phyloP scores from a whole-genome alignment of 1,284 basidiomycete genomes.

The Apiotrichum gracile region DNA sequence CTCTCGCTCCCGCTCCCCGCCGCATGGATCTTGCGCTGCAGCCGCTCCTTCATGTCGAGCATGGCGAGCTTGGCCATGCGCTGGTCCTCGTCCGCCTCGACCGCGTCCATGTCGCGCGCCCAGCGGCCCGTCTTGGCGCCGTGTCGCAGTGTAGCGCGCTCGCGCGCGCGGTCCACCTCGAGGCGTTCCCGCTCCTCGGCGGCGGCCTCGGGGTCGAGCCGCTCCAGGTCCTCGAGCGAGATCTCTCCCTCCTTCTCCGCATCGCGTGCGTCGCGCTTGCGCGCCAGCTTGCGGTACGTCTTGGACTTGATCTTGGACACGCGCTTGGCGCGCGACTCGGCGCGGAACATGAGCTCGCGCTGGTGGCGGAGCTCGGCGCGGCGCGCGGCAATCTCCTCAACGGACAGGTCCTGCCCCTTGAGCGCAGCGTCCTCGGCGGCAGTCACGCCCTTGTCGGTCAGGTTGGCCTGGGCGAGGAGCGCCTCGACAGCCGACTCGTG shows the following conservation, averaged over 20 bases:
- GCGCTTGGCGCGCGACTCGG: slow-evolving; percentile 83
- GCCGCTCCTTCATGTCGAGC: slow-evolving; percentile 69
- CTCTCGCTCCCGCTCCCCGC: slow-evolving; percentile 52
- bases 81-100: slow-evolving; percentile 30
- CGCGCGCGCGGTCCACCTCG: slow-evolving; percentile 72
- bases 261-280: slow-evolving; percentile 66
- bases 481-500: slow-evolving; percentile 72
- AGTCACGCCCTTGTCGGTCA: slow-evolving; percentile 70
- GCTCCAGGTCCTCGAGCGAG: slow-evolving; percentile 50
- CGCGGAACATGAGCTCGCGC: slow-evolving; percentile 90
- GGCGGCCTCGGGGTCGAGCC: slow-evolving; percentile 53
- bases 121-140: slow-evolving; percentile 62
- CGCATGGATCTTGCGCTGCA: slow-evolving; percentile 62
- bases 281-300: slow-evolving; percentile 76
- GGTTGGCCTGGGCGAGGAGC: slow-evolving; percentile 67
- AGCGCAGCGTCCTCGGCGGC: slow-evolving; percentile 74
- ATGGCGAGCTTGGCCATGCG: slow-evolving; percentile 47
- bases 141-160: slow-evolving; percentile 78
- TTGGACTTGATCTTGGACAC: slow-evolving; percentile 95
- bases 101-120: slow-evolving; percentile 29
- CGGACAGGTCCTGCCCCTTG: slow-evolving; percentile 61
- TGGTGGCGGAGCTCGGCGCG: slow-evolving; percentile 76
- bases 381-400: slow-evolving; percentile 75
- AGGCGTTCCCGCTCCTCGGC: slow-evolving; percentile 59
- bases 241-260: slow-evolving; percentile 45